Evolutionary conservation across 441 rosid genomes (phyloP).

Genomic region (Pelargonium fulgidum): DNA sequence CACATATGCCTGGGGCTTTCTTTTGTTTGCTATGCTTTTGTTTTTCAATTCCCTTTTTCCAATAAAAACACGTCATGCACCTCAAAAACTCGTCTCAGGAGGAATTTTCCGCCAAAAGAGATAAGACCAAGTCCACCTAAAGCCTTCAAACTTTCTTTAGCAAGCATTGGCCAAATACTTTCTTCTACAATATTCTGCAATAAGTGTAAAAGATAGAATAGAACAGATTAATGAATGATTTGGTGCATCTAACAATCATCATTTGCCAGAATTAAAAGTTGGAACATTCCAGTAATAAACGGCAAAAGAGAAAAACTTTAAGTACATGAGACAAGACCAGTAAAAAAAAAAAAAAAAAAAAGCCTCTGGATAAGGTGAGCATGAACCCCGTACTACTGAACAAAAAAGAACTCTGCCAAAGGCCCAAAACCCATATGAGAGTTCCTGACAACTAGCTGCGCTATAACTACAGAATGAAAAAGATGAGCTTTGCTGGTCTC

Average conservation of each 20-base stretch:
- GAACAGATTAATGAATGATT: background rate
- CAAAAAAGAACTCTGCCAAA: too few relatives aligned
- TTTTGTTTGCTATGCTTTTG: background rate
- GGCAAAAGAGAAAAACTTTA: background rate
- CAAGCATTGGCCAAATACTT: constrained; percentile 90
- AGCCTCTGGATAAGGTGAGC: too few relatives aligned
- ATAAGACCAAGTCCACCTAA: constrained; percentile 82
- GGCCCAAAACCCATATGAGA: background rate
- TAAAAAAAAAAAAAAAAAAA: too few relatives aligned
- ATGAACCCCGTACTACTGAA: too few relatives aligned
- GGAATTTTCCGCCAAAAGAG: constrained; percentile 82
- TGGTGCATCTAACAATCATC: background rate
- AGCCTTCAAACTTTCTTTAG: constrained; percentile 81
- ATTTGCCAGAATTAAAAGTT: background rate
- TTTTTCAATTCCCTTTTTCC: background rate
- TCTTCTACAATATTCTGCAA: constrained; percentile 56
- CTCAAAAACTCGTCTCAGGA: constrained; percentile 78
- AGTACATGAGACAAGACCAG: too few relatives aligned
- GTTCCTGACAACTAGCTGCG: background rate
- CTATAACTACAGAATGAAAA: background rate
- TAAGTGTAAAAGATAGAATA: constrained; percentile 8
- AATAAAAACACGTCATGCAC: constrained; percentile 27
- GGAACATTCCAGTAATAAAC: background rate
- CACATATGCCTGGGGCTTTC: background rate
- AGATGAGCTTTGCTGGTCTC: background rate